phyloP scores from a whole-genome alignment of 306 rosid genomes.

The Prunus padus region DNA sequence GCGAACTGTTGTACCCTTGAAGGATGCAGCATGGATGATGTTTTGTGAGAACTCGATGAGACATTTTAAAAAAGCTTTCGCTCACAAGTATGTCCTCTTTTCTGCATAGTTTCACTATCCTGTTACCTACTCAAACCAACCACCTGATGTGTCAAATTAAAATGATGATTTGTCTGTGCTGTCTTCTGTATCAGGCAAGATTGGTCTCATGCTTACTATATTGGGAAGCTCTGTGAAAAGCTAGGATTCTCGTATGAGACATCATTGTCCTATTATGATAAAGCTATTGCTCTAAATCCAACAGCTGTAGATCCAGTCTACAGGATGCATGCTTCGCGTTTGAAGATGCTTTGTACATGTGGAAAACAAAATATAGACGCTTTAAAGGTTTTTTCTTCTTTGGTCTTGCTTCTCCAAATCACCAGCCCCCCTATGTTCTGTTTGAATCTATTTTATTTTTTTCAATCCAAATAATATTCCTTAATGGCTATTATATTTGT shows the following conservation, averaged over 20 bases:
- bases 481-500: constrained; percentile 12
- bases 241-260: constrained; percentile 71
- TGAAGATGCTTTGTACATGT: constrained; percentile 64
- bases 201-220: constrained; percentile 94
- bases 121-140: not conserved
- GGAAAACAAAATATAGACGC: constrained; percentile 67
- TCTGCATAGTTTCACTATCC: constrained; percentile 14
- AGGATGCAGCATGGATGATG: constrained; percentile 73
- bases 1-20: constrained; percentile 75
- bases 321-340: constrained; percentile 97
- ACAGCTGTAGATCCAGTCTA: constrained; percentile 96
- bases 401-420: constrained; percentile 22
- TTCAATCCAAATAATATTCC: constrained; percentile 16
- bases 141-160: not conserved
- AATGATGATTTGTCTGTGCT: constrained; percentile 23
- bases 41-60: constrained; percentile 90
- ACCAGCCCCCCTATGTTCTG: constrained; percentile 13
- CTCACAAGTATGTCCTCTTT: constrained; percentile 58
- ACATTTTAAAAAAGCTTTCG: constrained; percentile 89
- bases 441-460: constrained; percentile 7
- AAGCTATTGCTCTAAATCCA: constrained; percentile 76
- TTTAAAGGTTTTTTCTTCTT: constrained; percentile 55
- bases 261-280: constrained; percentile 72
- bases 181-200: constrained; percentile 63
- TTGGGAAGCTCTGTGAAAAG: constrained; percentile 93